These are phyloP conservation scores for Phytophthora citricola DNA, from an alignment of 352 stramenopile genomes.

Conservation along the genomic window DNA sequence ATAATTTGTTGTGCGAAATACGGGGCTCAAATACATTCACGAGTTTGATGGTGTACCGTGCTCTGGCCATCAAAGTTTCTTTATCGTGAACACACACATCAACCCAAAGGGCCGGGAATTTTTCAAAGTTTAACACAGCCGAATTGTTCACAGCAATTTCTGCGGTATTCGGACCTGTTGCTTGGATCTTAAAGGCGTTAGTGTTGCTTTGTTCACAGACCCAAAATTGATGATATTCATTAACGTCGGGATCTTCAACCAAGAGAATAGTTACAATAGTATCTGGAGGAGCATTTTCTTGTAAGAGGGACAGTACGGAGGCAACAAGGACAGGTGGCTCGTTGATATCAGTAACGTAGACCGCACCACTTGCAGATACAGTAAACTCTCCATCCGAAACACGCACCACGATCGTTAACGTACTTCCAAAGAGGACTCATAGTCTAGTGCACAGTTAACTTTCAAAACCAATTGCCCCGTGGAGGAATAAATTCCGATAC, in stretches of 20 bases:
- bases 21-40: slow-evolving; percentile 63
- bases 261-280: slow-evolving; percentile 33
- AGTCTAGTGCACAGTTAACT: slow-evolving; percentile 30
- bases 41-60: slow-evolving; percentile 38
- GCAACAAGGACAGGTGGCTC: slow-evolving; percentile 31
- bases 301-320: slow-evolving; percentile 5
- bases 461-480: slow-evolving; percentile 28
- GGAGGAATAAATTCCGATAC: slow-evolving; percentile 21
- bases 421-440: slow-evolving; percentile 23
- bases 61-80: slow-evolving; percentile 25
- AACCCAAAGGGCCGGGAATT: slow-evolving; percentile 40
- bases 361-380: slow-evolving; percentile 11
- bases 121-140: slow-evolving; percentile 50
- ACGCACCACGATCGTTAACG: slow-evolving; percentile 31
- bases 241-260: slow-evolving; percentile 44
- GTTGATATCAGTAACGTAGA: slow-evolving; percentile 55
- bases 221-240: slow-evolving; percentile 49
- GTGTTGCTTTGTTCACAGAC: slow-evolving; percentile 51
- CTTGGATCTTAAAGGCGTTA: slow-evolving; percentile 42
- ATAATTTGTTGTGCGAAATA: slow-evolving; percentile 41
- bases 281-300: slow-evolving; percentile 21
- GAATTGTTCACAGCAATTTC: slow-evolving; percentile 48
- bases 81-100: slow-evolving; percentile 59
- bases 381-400: slow-evolving; percentile 50
- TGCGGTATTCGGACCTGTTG: slow-evolving; percentile 8